Base-by-base conservation (phyloP, 192 early-diverging fungal genomes). In the Linnemannia hyalina region DNA sequence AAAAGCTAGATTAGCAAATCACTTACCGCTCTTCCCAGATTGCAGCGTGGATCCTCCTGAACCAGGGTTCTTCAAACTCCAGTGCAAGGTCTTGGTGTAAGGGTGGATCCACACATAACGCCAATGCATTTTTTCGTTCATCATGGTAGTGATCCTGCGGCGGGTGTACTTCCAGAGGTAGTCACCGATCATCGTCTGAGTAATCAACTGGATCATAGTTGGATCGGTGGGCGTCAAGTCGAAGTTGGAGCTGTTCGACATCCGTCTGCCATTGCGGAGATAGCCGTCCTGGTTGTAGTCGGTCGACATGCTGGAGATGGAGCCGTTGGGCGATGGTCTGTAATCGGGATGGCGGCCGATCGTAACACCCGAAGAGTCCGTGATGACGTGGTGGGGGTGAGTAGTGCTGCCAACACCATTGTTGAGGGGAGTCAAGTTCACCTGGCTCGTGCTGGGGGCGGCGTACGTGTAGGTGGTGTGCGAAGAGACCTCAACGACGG, bases 101-200 rank as follows among this genome's bases (percentile, higher is more conserved):
- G 95, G 95, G 70, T 95, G 95, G 40, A 96, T 91, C 95, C 95
- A 96, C 63, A 96, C 95, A 90, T 92, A 96, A 18, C 95, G 91
- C 75, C 89, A 72, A 70, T 96, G 94, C 16, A 92, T 88, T 49
- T 92, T 91, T 77, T 94, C 95, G 26, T 89, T 91, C 32, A 90
- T 87, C 72, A 90, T 89, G 41, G 77, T 81, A 0, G 88, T 89
- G 49, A 91, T 89, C 57, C 75, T 88, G 46, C 90, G 86, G 9
- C 93, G 88, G 32, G 95, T 95, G 75, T 93, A 95, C 87, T 96
- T 96, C 89, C 88, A 92, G 85, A 96, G 87, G 78, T 90, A 94
- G 42, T 93, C 91, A 9, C 95, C 95, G 40, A 96, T 94, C 95
- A 96, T 96, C 20, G 94, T 94, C 63, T 93, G 94, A 11, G 95